Percentiles rank a stretch among this genome's conserved stretches.
These are phyloP conservation scores for Buddleja alternifolia DNA, from an alignment of 257 asterid species.

Conservation along the genomic window DNA sequence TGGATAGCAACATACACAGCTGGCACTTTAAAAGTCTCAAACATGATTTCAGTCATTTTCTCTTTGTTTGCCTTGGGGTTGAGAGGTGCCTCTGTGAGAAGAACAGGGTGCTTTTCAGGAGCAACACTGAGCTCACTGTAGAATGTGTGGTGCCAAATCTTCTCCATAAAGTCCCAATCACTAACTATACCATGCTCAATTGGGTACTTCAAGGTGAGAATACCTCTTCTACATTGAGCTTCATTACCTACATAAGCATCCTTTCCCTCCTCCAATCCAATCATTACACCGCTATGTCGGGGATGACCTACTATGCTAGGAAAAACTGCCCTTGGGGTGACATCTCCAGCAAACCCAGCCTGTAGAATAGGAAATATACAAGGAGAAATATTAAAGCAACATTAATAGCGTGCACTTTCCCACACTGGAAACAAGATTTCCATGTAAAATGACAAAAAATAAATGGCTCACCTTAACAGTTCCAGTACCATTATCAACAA, in stretches of 20 bases:
- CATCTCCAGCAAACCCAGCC: constrained; percentile 63
- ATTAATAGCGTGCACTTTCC: neutral
- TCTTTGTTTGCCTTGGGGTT: constrained; percentile 55
- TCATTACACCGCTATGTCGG: constrained; percentile 50
- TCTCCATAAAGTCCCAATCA: constrained; percentile 57
- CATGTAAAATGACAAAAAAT: neutral
- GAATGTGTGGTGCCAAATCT: constrained; percentile 55
- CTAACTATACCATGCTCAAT: constrained; percentile 52
- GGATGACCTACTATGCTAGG: constrained; percentile 55
- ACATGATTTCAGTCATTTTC: constrained; percentile 57
- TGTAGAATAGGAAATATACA: constrained; percentile 7
- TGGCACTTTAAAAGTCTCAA: constrained; percentile 50
- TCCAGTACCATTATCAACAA: constrained; percentile 31
- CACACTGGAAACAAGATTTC: neutral
- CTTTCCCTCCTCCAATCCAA: constrained; percentile 51
- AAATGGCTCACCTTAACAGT: constrained; percentile 21
- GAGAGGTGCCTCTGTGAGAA: constrained; percentile 52
- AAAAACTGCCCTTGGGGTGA: constrained; percentile 54
- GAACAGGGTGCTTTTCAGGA: constrained; percentile 52
- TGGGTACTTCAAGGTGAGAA: constrained; percentile 47
- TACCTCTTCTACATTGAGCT: constrained; percentile 51
- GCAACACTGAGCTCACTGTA: constrained; percentile 56
- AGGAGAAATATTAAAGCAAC: neutral
- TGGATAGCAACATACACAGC: constrained; percentile 55
- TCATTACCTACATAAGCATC: constrained; percentile 51